These are phyloP conservation scores for Periconia macrospinosa DNA, from an alignment of 2,329 filamentous ascomycete species.

Conservation along the genomic window DNA sequence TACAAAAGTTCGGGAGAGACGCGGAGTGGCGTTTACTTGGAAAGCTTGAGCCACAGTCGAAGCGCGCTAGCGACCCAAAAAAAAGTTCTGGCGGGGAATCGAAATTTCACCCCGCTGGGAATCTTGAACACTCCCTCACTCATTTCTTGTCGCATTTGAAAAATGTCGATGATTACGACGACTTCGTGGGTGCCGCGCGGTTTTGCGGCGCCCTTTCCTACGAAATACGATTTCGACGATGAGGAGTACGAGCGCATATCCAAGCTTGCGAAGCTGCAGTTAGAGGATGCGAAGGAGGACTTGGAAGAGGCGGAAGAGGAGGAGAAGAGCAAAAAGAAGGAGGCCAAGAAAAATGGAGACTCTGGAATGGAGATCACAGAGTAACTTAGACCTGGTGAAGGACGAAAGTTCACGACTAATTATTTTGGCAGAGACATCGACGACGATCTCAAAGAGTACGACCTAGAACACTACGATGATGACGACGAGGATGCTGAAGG, in stretches of 20 bases:
- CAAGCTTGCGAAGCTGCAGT: conserved; percentile 62
- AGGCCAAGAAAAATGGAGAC: conserved; percentile 10
- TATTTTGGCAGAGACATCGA: conserved; percentile 52
- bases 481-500: conserved; percentile 71
- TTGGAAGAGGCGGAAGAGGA: conserved; percentile 59
- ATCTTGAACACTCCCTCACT: neutral
- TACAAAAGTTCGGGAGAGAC: neutral
- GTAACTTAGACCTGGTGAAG: conserved; percentile 1
- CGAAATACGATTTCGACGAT: conserved; percentile 54
- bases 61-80: conserved; percentile 1
- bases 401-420: conserved; percentile 12
- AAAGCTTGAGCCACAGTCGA: conserved; percentile 1
- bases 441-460: conserved; percentile 92
- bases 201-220: conserved; percentile 53
- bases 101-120: conserved; percentile 14
- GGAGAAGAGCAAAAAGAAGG: conserved; percentile 42
- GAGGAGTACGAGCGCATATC: conserved; percentile 55
- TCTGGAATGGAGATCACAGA: conserved; percentile 19
- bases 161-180: conserved; percentile 60
- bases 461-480: conserved; percentile 94
- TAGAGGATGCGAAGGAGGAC: conserved; percentile 90
- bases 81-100: conserved; percentile 8
- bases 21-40: neutral
- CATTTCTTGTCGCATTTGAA: conserved; percentile 14
- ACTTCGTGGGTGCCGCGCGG: conserved; percentile 57